Evolutionary conservation across 495 filamentous ascomycete genomes (phyloP).

Genomic region (Neurospora sp.): DNA sequence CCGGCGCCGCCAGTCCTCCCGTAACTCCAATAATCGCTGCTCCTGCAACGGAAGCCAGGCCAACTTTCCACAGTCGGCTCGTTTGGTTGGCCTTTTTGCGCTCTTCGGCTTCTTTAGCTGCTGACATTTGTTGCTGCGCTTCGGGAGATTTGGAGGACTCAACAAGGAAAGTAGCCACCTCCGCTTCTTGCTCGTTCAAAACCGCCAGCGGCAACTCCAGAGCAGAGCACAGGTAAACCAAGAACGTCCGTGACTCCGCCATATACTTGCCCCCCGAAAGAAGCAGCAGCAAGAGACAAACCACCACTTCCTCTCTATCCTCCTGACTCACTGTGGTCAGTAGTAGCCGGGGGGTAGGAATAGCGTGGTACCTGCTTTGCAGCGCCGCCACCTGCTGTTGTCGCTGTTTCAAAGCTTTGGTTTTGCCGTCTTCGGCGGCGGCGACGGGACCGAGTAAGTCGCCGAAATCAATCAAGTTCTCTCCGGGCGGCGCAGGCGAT

Average conservation of each 20-base stretch:
- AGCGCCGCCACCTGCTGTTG: constrained; percentile 20
- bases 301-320: constrained; percentile 37
- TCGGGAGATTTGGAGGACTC: constrained; percentile 31
- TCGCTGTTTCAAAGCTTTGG: background rate
- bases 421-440: background rate
- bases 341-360: constrained; percentile 36
- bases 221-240: constrained; percentile 54
- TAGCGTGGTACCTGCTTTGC: constrained; percentile 33
- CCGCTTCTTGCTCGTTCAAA: constrained; percentile 57
- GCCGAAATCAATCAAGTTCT: constrained; percentile 23
- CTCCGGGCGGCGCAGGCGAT: constrained; percentile 5
- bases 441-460: constrained; percentile 2
- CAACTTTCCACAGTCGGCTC: constrained; percentile 73
- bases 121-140: constrained; percentile 40
- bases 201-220: constrained; percentile 48
- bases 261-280: constrained; percentile 64
- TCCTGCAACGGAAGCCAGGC: constrained; percentile 75
- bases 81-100: constrained; percentile 52
- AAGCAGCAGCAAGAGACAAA: constrained; percentile 56
- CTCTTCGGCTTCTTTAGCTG: constrained; percentile 57
- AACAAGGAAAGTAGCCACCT: constrained; percentile 61
- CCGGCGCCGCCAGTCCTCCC: constrained; percentile 75
- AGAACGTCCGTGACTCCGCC: constrained; percentile 58
- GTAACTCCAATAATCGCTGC: constrained; percentile 81
- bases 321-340: constrained; percentile 24